A percentile compares a stretch with the other conserved stretches of the same genome.
phyloP scores from a whole-genome alignment of 106 monocot genomes.

The Hemerocallis citrina region DNA sequence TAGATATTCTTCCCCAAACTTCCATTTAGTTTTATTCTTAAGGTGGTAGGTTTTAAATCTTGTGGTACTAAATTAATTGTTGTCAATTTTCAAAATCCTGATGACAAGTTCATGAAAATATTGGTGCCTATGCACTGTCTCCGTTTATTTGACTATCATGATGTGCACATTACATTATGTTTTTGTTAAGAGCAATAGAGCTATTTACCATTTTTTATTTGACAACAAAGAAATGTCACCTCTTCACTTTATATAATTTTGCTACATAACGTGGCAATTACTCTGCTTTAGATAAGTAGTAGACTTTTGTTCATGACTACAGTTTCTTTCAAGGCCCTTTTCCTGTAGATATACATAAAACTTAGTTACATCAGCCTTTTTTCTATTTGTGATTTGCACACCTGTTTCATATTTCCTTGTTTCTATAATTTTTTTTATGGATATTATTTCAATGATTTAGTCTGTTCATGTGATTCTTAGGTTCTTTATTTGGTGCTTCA shows the following conservation, averaged over 20 bases:
- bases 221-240: no score
- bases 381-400: no score
- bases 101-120: background rate
- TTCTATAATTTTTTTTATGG: background rate
- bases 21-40: background rate
- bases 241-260: no score
- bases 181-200: no score
- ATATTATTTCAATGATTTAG: background rate
- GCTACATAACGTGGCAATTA: no score
- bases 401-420: background rate
- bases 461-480: background rate
- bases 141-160: background rate
- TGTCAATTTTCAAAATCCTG: background rate
- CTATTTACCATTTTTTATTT: no score
- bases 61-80: background rate
- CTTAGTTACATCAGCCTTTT: no score
- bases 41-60: background rate
- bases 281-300: no score
- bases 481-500: constrained; percentile 15
- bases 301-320: no score
- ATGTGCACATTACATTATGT: background rate
- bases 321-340: no score
- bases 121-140: background rate
- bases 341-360: no score
- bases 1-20: background rate